Evolutionary conservation across 352 stramenopile species (phyloP), one percentile per base, ranked within the genome.

Genomic region (Phytophthora sp.): DNA sequence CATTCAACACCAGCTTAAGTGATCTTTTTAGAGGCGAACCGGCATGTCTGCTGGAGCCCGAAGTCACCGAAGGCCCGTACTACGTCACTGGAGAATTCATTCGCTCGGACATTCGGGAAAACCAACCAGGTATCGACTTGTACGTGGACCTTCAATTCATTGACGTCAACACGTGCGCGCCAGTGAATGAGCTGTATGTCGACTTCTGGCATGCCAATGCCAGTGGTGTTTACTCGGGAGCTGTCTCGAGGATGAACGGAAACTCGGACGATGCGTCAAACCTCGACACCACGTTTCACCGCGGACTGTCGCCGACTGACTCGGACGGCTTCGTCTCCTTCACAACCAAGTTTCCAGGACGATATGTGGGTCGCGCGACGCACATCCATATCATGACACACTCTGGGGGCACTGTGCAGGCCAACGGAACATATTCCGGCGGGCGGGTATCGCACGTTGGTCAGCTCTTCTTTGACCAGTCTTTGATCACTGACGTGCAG

Each of bases 401-500:
- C 50, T 63, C 33, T n/a, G 49, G 41, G 2, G 65, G 65, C 12
- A 44, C 36, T 12, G 42, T 73, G 49, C 49, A 67, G 13, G 21
- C 35, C 20, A 71, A 62, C 21, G 44, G 44, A 18, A 71, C 63
- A 13, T 71, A 67, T 24, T 66, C 57, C 11, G 49, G 49, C 16
- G 58, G 62, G 2, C 38, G 29, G 15, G 33, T 64, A 33, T 70
- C 54, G 21, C 62, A 70, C 46, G 62, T 70, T 16, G 62, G 62
- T 6, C 62, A 70, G 53, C 36, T 70, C 31, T 70, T 69, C 44
- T 70, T 70, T 20, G 65, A 73, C 16, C 65, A 73, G 45, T 47
- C 49, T 9, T 44, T 73, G 26, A 73, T 69, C 52, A 61, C 44
- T 13, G 58, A 73, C 7, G 57, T 73, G 21, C 50, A 73, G 52